phyloP scores from a whole-genome alignment of 441 rosid species.

The Corymbia calophylla region DNA sequence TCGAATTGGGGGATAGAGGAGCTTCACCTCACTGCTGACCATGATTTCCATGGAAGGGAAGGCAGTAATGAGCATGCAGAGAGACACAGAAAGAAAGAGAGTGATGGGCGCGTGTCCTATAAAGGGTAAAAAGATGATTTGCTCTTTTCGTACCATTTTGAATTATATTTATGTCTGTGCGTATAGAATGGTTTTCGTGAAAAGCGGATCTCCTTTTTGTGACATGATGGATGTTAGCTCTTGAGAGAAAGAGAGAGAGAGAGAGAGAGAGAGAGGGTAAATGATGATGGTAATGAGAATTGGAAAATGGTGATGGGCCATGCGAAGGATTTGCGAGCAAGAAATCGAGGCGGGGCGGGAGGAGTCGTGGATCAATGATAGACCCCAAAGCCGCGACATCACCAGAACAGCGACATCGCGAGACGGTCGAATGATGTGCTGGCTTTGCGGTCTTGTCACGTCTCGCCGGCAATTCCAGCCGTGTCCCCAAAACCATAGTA shows the following conservation, averaged over 20 bases:
- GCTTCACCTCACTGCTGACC: background rate
- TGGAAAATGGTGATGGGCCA: background rate
- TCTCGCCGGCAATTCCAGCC: background rate
- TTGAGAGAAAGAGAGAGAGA: background rate
- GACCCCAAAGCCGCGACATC: background rate
- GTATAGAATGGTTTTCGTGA: background rate
- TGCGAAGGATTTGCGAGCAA: background rate
- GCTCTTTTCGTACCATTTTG: background rate
- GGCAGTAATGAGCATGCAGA: background rate
- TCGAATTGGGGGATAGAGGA: background rate
- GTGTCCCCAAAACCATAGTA: background rate
- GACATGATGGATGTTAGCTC: background rate
- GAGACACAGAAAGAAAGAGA: background rate
- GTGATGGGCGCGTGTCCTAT: background rate
- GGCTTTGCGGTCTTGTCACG: background rate
- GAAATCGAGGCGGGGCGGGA: background rate
- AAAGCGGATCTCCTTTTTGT: background rate
- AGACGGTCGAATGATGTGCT: background rate
- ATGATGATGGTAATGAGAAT: background rate
- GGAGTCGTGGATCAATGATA: background rate
- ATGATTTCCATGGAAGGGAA: background rate
- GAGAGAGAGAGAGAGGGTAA: background rate
- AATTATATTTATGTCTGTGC: background rate
- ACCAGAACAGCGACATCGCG: background rate
- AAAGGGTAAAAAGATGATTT: background rate